Evolutionary conservation across 495 filamentous ascomycete species (phyloP).

Genomic region (Penicillium psychrofluorescens): DNA sequence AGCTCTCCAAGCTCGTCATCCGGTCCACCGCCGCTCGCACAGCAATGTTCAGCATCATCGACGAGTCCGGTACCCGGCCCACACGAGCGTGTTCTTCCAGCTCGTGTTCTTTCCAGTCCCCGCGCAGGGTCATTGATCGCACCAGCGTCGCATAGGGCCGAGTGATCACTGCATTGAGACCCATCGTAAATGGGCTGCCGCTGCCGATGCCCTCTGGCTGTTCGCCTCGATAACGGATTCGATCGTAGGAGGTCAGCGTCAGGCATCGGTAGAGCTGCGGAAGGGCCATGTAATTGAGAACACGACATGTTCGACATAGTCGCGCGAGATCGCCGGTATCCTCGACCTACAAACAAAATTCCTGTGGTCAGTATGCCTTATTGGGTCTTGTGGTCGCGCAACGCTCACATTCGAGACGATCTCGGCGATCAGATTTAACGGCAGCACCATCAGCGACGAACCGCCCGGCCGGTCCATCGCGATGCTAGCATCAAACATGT

Average conservation of each 20-base stretch:
- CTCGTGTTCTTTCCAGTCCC: conserved; percentile 52
- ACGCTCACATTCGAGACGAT: conserved; percentile 46
- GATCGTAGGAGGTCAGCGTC: conserved; percentile 50
- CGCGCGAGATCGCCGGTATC: conserved; percentile 50
- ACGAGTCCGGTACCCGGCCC: conserved; percentile 54
- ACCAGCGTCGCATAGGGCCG: conserved; percentile 46
- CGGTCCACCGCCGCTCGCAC: conserved; percentile 52
- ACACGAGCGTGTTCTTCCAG: conserved; percentile 48
- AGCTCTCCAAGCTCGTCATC: conserved; percentile 48
- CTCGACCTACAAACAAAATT: conserved; percentile 31
- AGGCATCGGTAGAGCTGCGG: conserved; percentile 53
- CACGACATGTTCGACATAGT: conserved; percentile 51
- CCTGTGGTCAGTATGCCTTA: too few species aligned
- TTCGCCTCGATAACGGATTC: conserved; percentile 53
- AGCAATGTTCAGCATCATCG: conserved; percentile 56
- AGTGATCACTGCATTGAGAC: conserved; percentile 53
- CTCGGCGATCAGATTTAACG: conserved; percentile 50
- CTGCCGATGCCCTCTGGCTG: conserved; percentile 54
- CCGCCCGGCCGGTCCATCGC: conserved; percentile 22
- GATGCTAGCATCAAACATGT: conserved; percentile 41
- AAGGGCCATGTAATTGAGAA: conserved; percentile 59
- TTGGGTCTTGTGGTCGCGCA: too few species aligned
- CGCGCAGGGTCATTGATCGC: conserved; percentile 44
- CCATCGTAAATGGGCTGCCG: conserved; percentile 57
- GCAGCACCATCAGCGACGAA: conserved; percentile 38